These are phyloP conservation scores for Penicillium riverlandense DNA, from an alignment of 495 filamentous ascomycete genomes.

Conservation along the genomic window DNA sequence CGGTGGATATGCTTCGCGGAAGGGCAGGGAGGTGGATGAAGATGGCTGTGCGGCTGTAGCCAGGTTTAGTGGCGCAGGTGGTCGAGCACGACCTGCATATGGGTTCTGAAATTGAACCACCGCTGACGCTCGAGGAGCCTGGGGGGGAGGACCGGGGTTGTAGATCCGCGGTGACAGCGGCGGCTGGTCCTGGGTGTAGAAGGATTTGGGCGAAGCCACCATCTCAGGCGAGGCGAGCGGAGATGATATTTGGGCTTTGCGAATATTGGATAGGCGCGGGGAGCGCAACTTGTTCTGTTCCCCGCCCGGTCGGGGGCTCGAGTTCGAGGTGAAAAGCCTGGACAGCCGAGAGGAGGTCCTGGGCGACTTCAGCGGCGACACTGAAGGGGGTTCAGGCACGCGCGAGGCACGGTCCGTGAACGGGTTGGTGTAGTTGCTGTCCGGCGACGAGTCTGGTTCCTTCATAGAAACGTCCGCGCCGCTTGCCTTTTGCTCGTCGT, in stretches of 20 bases:
- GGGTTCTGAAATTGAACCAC: too few species aligned
- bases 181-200: conserved; percentile 42
- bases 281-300: conserved; percentile 38
- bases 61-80: conserved; percentile 32
- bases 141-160: conserved; percentile 50
- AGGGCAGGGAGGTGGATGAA: conserved; percentile 39
- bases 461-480: conserved; percentile 9
- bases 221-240: conserved; percentile 47
- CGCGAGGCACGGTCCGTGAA: conserved; percentile 28
- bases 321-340: conserved; percentile 46
- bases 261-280: conserved; percentile 40
- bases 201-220: conserved; percentile 12
- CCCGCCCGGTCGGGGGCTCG: conserved; percentile 45
- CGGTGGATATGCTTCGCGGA: conserved; percentile 45
- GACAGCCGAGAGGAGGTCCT: conserved; percentile 33
- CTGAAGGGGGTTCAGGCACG: conserved; percentile 10
- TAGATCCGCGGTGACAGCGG: conserved; percentile 54
- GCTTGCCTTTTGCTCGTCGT: conserved; percentile 63
- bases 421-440: conserved; percentile 31
- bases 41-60: conserved; percentile 18
- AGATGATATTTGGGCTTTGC: conserved; percentile 51
- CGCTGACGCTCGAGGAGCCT: conserved; percentile 12
- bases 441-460: conserved; percentile 22
- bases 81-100: conserved; percentile 11
- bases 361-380: conserved; percentile 15